Evolutionary conservation across 495 filamentous ascomycete species (phyloP), one percentile per base, ranked within the genome.

Genomic region (Schizothecium vesticola): DNA sequence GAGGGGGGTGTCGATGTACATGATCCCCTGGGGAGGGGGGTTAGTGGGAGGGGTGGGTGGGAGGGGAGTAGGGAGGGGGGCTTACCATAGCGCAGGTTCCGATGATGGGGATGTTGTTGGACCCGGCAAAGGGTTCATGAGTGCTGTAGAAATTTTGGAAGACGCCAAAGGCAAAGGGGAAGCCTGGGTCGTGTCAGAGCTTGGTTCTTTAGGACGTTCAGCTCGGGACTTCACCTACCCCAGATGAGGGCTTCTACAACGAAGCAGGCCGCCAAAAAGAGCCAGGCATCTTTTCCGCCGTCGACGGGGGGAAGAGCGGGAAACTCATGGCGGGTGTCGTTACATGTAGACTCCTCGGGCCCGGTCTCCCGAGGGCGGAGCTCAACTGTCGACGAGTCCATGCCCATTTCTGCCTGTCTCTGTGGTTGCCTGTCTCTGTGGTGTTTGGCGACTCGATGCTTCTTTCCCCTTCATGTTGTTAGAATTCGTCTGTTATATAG

Each of bases 231-330:
- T 19, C 1, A 73, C 78, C 70, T 74, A 88, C 88, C 88, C 88
- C 88, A 91, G 24, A 89, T 79, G 12, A 91, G 75, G n/a, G 80
- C 84, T 70, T 92, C 89, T 28, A 91, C 77, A 64, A 86, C 75
- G 75, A 91, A 91, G 69, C 84, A 83, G 4, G 84, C 86, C 1
- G 82, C 78, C 21, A 92, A 80, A 68, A 89, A 89, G 0, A 89
- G 78, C 86, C 86, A 92, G 13, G 90, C 89, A 56, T 86, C 77
- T 61, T 81, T 85, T 11, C 89, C 90, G 24, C 83, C 75, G 74
- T 91, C 90, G 5, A 80, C 83, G 4, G 81, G 83, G 8, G 88
- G 87, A n/a, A 91, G 77, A 1, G 61, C 31, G 25, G 80, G 78
- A 68, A 78, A 74, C 67, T 75, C 75, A n/a, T 69, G 69, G 26